Conservation (phyloP, 768 basidiomycete genomes). For the Pholiota microspora region DNA sequence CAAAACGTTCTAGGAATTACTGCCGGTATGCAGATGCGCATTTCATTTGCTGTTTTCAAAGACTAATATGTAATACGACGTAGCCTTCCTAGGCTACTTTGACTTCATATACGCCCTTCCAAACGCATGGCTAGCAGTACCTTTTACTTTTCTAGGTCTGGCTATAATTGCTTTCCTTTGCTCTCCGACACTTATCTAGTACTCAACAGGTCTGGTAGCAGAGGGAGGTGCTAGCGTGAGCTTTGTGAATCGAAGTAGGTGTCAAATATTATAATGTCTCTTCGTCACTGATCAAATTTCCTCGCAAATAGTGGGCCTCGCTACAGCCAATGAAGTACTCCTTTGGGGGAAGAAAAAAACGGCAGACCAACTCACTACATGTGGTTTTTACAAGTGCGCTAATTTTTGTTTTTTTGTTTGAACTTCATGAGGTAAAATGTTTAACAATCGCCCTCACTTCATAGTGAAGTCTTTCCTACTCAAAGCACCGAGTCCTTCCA, state of each 20-base stretch:
- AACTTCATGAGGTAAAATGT: too few species aligned
- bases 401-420: too few species aligned
- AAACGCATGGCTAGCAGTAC: conserved; percentile 58
- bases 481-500: conserved; percentile 55
- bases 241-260: conserved; percentile 64
- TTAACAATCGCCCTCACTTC: conserved; percentile 3
- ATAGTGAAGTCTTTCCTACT: conserved; percentile 53
- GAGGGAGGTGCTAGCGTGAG: conserved; percentile 71
- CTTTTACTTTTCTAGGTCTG: conserved; percentile 65
- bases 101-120: conserved; percentile 73
- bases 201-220: conserved; percentile 51
- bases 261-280: background rate
- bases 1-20: conserved; percentile 55
- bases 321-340: conserved; percentile 69
- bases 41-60: background rate
- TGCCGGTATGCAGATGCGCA: conserved; percentile 45
- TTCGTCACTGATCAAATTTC: background rate
- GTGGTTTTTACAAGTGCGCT: conserved; percentile 65
- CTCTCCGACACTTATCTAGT: background rate
- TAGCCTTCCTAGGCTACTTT: conserved; percentile 69
- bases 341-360: conserved; percentile 67
- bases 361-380: conserved; percentile 53
- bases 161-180: background rate
- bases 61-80: background rate
- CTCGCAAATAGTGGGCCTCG: conserved; percentile 53